These are phyloP conservation scores for Aspergillus felis DNA, from an alignment of 2,329 filamentous ascomycete genomes.

Conservation along the genomic window DNA sequence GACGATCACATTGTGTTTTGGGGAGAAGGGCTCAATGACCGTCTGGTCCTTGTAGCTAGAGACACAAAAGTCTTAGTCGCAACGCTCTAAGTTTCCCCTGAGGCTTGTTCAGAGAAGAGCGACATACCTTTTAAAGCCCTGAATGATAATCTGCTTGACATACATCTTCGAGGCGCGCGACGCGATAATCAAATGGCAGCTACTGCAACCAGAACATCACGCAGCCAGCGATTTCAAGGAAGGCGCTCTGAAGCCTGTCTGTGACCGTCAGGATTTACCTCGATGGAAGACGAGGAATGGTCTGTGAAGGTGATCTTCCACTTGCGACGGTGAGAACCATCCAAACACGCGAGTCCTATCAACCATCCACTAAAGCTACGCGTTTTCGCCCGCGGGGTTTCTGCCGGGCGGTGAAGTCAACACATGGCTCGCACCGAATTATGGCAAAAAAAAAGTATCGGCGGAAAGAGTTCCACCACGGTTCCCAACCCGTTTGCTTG, in stretches of 20 bases:
- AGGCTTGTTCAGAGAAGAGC: background rate
- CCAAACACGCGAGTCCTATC: slow-evolving; percentile 22
- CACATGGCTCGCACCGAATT: slow-evolving; percentile 15
- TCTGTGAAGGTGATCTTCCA: slow-evolving; percentile 1
- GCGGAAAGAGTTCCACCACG: background rate
- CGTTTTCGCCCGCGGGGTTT: slow-evolving; percentile 30
- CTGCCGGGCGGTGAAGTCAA: slow-evolving; percentile 32
- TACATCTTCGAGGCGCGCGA: slow-evolving; percentile 63
- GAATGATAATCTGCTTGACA: slow-evolving; percentile 99
- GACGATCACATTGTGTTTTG: slow-evolving; percentile 97
- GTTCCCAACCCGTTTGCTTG: background rate
- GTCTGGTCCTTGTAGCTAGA: slow-evolving; percentile 97
- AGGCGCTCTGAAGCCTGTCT: slow-evolving; percentile 1
- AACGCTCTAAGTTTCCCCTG: background rate
- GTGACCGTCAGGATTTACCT: background rate
- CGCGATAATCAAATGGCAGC: slow-evolving; percentile 21
- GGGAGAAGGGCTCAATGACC: slow-evolving; percentile 95
- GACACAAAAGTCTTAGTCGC: background rate
- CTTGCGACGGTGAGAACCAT: slow-evolving; percentile 10
- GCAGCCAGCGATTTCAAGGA: slow-evolving; percentile 13
- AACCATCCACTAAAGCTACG: slow-evolving; percentile 8
- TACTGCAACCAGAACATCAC: slow-evolving; percentile 27
- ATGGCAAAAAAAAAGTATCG: slow-evolving; percentile 17
- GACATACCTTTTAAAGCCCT: slow-evolving; percentile 94
- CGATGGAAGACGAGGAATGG: slow-evolving; percentile 2